A percentile compares a stretch with the other conserved stretches of the same genome.
These are phyloP conservation scores for Camelina sativa DNA, from an alignment of 345 rosid genomes.

Conservation along the genomic window DNA sequence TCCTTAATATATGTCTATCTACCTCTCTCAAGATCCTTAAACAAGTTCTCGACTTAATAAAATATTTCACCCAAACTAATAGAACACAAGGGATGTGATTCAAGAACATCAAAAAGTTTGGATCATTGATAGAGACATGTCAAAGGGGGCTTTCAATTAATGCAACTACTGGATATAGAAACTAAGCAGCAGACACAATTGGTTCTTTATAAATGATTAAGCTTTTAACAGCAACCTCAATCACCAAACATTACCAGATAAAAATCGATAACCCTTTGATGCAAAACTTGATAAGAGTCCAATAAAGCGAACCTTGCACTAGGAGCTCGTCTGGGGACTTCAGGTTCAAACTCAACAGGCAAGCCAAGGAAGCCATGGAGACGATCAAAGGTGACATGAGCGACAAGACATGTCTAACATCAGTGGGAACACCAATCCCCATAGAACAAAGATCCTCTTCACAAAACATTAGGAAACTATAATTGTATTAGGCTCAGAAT, in stretches of 20 bases:
- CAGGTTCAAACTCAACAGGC: slow-evolving; percentile 98
- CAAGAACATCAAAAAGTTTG: slow-evolving; percentile 17
- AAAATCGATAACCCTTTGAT: not conserved
- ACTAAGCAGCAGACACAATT: not conserved
- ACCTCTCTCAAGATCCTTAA: slow-evolving; percentile 5
- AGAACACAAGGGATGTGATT: not conserved
- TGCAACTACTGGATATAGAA: not conserved
- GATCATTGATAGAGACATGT: not conserved
- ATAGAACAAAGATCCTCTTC: slow-evolving; percentile 70
- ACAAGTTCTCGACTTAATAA: not conserved
- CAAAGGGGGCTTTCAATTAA: not conserved
- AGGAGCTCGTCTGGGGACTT: slow-evolving; percentile 89
- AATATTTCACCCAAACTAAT: not conserved
- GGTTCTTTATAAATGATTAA: no score
- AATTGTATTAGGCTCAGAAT: no score
- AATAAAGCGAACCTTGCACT: slow-evolving; percentile 76
- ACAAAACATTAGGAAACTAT: not conserved
- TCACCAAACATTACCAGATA: not conserved
- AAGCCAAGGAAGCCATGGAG: slow-evolving; percentile 96
- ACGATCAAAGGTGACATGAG: slow-evolving; percentile 99
- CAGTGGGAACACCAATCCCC: slow-evolving; percentile 96
- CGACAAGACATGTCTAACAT: slow-evolving; percentile 80
- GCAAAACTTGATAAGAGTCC: not conserved
- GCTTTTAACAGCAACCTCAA: not conserved
- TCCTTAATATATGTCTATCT: not conserved